These are phyloP conservation scores for Magnaporthiopsis poae DNA, from an alignment of 2,329 filamentous ascomycete genomes.

Conservation along the genomic window DNA sequence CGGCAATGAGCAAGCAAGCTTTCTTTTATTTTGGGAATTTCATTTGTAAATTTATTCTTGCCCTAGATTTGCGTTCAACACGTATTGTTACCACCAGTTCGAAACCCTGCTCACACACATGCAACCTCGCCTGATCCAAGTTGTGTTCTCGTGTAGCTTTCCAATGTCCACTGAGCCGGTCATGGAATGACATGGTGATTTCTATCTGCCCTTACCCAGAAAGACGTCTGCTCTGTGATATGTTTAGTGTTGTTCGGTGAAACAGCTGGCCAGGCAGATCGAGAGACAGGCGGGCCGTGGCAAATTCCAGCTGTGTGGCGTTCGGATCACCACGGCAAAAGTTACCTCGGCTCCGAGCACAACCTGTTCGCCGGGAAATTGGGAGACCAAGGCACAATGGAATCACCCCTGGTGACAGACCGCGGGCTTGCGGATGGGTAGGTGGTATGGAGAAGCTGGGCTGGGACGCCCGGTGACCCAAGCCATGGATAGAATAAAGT, in stretches of 20 bases:
- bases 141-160: background rate
- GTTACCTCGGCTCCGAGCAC: background rate
- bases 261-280: background rate
- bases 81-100: too few relatives aligned
- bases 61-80: background rate
- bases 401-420: background rate
- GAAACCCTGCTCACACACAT: background rate
- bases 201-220: background rate
- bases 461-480: background rate
- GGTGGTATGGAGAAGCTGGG: background rate
- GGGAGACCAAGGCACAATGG: background rate
- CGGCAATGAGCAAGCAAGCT: background rate
- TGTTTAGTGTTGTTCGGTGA: background rate
- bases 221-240: background rate
- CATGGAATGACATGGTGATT: background rate
- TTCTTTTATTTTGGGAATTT: background rate
- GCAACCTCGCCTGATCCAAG: background rate
- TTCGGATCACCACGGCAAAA: background rate
- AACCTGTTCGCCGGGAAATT: background rate
- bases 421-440: too few relatives aligned
- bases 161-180: background rate
- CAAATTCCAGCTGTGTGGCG: background rate
- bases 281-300: background rate
- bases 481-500: background rate
- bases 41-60: background rate